Evolutionary conservation across 768 basidiomycete species (phyloP), one percentile per base, ranked within the genome.

Genomic region (Russula earlei): DNA sequence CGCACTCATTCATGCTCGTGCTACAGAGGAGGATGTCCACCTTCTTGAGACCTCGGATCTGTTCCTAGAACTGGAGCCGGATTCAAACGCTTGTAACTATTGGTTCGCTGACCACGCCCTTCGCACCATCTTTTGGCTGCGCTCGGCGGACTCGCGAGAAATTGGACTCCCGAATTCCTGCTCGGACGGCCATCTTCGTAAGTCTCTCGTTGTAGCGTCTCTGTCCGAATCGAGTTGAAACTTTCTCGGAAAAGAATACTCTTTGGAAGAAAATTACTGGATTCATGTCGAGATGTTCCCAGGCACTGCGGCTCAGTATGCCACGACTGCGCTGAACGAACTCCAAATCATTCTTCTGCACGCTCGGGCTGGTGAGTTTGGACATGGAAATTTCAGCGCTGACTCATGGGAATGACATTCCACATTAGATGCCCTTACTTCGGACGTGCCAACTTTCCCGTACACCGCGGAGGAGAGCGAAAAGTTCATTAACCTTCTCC

Each of bases 201-300:
- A 37, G 52, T 27, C 19, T 37, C 24, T 37, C 4, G 22, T 12
- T 10, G 14, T 19, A 4, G 36, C 19, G 1, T 12, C 36, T 7
- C 6, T 4, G 3, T 20, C 41, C 4, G 15, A n/a, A n/a, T 34
- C 33, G 11, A 43, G 17, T 7, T 20, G 19, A 11, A 31, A 57
- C 9, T 14, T 38, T n/a, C 22, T 1, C 9, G 15, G n/a, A 5
- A n/a, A 5, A 58, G 57, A 49, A 25, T 37, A 49, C 25, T 8
- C 36, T 15, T 17, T 58, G 27, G 47, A 58, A 15, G 57, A 58
- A 22, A 58, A 58, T 20, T 58, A 58, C 22, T 58, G 52, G 57
- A 42, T 12, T 7, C 57, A 58, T 10, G 47, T 58, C 4, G 57
- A 44, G 14, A 43, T 58, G 52, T 58, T 58, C 36, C 57, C 52